phyloP scores from a whole-genome alignment of 2,329 filamentous ascomycete species.

The Trichoderma semiorbis region DNA sequence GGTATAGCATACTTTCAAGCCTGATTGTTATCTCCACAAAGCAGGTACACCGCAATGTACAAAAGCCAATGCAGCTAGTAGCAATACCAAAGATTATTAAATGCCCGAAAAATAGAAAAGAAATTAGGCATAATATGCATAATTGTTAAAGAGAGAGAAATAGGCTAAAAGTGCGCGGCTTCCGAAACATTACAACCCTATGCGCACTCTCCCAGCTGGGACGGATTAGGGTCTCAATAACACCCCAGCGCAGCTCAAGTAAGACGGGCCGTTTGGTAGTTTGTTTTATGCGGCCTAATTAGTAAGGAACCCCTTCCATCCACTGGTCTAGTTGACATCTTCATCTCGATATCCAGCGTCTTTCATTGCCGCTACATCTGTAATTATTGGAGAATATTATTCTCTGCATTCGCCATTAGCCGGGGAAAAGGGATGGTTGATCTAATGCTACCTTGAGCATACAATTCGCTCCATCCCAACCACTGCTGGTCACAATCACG shows the following conservation, averaged over 20 bases:
- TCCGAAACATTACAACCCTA: background rate
- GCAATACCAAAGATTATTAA: background rate
- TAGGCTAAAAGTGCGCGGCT: background rate
- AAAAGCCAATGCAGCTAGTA: background rate
- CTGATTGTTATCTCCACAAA: background rate
- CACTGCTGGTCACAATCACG: background rate
- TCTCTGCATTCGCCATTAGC: background rate
- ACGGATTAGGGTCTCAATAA: background rate
- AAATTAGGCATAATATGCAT: background rate
- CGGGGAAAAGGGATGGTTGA: background rate
- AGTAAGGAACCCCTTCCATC: background rate
- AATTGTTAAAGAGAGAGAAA: background rate
- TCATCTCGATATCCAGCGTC: background rate
- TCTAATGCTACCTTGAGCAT: background rate
- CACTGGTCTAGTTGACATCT: background rate
- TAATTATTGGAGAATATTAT: background rate
- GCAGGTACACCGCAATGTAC: background rate
- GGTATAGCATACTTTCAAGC: background rate
- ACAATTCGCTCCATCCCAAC: background rate
- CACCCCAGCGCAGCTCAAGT: background rate
- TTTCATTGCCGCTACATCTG: background rate
- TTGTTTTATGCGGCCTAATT: background rate
- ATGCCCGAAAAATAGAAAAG: background rate
- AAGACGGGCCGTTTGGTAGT: background rate
- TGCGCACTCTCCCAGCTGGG: background rate